Evolutionary conservation across 148 eudicot genomes (phyloP).

Genomic region (Heliosperma pusillum): DNA sequence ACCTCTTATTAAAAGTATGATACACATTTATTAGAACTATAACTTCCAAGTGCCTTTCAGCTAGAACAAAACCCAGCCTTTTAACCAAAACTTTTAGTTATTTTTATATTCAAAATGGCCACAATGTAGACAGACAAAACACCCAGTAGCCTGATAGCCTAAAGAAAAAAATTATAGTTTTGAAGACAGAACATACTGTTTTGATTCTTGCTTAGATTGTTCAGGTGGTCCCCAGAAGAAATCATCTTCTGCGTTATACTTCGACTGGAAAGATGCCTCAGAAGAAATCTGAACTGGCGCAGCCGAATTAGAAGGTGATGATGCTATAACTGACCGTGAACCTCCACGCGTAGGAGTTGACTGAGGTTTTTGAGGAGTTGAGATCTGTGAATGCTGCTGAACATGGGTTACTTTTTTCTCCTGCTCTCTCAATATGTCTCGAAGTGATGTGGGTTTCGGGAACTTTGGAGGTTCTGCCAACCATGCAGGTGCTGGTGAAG

Average conservation of each 20-base stretch:
- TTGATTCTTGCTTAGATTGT: slow-evolving; percentile 67
- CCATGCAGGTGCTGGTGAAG: slow-evolving; percentile 82
- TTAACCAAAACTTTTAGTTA: background rate
- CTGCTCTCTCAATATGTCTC: slow-evolving; percentile 83
- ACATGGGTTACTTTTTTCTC: slow-evolving; percentile 44
- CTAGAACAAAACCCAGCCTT: background rate
- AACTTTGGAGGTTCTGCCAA: slow-evolving; percentile 68
- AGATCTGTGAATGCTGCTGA: slow-evolving; percentile 34
- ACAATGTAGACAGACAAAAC: background rate
- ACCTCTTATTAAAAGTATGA: background rate
- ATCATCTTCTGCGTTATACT: slow-evolving; percentile 79
- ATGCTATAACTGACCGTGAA: slow-evolving; percentile 48
- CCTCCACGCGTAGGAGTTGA: slow-evolving; percentile 44
- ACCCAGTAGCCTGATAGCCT: background rate
- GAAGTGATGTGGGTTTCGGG: slow-evolving; percentile 59
- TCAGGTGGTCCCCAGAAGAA: slow-evolving; percentile 94
- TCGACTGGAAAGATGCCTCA: slow-evolving; percentile 46
- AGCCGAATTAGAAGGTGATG: slow-evolving; percentile 58
- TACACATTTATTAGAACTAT: no score
- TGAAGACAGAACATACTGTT: slow-evolving; percentile 45
- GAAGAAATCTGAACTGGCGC: slow-evolving; percentile 44
- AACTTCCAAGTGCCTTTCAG: background rate
- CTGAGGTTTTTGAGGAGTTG: slow-evolving; percentile 52
- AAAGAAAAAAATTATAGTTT: background rate
- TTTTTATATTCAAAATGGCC: background rate